phyloP scores from a whole-genome alignment of 2,329 filamentous ascomycete genomes.

The Scedosporium boydii region DNA sequence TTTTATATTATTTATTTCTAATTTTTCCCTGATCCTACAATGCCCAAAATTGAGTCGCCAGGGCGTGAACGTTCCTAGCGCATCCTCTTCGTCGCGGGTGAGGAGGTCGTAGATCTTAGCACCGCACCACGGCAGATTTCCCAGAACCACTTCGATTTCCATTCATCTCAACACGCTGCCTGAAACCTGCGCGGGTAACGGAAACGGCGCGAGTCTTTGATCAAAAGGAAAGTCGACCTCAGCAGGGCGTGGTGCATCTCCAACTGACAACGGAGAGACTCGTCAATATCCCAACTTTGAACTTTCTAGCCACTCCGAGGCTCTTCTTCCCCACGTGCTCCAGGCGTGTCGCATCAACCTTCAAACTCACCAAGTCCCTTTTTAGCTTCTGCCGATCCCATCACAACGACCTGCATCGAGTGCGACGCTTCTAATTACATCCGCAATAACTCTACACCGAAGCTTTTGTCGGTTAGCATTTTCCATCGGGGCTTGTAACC shows the following conservation, averaged over 20 bases:
- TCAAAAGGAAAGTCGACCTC: too few species aligned
- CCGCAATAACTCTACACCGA: too few species aligned
- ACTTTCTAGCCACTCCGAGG: not conserved
- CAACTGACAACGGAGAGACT: not conserved
- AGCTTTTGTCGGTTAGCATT: too few species aligned
- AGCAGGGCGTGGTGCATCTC: not conserved
- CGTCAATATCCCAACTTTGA: too few species aligned
- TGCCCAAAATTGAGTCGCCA: not conserved
- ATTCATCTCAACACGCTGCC: not conserved
- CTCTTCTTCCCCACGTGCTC: not conserved
- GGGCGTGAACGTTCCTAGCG: too few species aligned
- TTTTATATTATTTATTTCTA: not conserved
- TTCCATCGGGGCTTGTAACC: not conserved
- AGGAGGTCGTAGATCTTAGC: too few species aligned
- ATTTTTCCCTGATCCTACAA: not conserved
- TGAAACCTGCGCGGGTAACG: too few species aligned
- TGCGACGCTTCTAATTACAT: too few species aligned
- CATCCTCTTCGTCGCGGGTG: too few species aligned
- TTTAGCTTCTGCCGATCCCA: not conserved
- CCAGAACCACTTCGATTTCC: not conserved
- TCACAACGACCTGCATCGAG: not conserved
- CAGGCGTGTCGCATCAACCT: not conserved
- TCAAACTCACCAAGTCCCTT: too few species aligned
- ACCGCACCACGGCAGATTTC: too few species aligned
- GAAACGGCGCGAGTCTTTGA: too few species aligned